These are phyloP conservation scores for Neophaeococcomyces mojaviensis DNA, from an alignment of 2,329 filamentous ascomycete species.

Conservation along the genomic window DNA sequence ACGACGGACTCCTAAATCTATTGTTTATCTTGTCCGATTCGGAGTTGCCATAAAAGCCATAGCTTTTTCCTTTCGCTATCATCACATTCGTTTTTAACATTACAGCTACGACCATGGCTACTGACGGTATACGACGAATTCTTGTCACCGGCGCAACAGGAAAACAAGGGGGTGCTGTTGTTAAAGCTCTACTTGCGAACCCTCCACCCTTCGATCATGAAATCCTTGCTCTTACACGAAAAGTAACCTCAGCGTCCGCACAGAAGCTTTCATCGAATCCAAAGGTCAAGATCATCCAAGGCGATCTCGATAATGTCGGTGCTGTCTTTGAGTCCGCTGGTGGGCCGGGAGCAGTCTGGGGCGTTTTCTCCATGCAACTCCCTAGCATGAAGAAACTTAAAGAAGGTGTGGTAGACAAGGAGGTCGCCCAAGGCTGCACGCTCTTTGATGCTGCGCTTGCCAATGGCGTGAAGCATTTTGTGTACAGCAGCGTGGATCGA, in stretches of 20 bases:
- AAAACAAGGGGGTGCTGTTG: slow-evolving; percentile 34
- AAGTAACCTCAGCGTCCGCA: slow-evolving; percentile 44
- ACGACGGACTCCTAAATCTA: no score
- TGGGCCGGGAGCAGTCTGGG: slow-evolving; percentile 43
- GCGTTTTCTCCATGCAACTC: slow-evolving; percentile 57
- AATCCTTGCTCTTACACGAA: slow-evolving; percentile 45
- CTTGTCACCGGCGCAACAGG: slow-evolving; percentile 36
- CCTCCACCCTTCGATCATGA: slow-evolving; percentile 32
- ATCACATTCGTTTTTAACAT: no score
- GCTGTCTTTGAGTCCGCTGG: slow-evolving; percentile 44
- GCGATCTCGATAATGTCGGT: slow-evolving; percentile 47
- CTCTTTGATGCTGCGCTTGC: slow-evolving; percentile 53
- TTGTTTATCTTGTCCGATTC: no score
- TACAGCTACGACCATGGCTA: neutral
- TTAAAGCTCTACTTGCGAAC: slow-evolving; percentile 26
- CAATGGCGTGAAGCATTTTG: slow-evolving; percentile 51
- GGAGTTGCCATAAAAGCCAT: no score
- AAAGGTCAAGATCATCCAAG: slow-evolving; percentile 49
- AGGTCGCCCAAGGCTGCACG: slow-evolving; percentile 50
- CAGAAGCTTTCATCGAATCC: slow-evolving; percentile 36
- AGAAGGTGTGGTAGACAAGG: slow-evolving; percentile 28
- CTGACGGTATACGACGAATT: slow-evolving; percentile 18
- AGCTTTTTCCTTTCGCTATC: no score
- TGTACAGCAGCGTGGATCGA: slow-evolving; percentile 59
- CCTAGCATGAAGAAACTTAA: slow-evolving; percentile 29